Percentiles rank a stretch among this genome's conserved stretches.
phyloP scores from a whole-genome alignment of 345 rosid species.

The Melaleuca quinquenervia region DNA sequence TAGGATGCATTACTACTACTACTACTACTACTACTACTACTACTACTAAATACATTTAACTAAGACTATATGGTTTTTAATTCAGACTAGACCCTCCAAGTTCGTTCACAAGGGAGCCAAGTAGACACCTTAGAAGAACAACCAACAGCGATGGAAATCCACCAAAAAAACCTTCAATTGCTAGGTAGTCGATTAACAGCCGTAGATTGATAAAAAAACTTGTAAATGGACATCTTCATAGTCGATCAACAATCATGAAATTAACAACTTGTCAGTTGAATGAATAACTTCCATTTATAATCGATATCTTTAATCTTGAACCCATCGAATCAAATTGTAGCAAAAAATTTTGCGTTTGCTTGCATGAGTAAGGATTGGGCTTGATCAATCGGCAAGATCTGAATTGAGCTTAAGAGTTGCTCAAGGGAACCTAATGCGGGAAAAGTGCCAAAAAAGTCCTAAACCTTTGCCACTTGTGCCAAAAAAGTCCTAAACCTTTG shows the following conservation, averaged over 20 bases:
- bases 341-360: not conserved
- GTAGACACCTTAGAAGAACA: not conserved
- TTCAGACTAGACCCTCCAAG: not conserved
- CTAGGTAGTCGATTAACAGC: not conserved
- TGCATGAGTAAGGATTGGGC: not conserved
- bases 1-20: not conserved
- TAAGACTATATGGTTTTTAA: not conserved
- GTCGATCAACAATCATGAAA: too few species aligned
- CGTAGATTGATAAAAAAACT: too few species aligned
- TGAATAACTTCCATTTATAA: too few species aligned
- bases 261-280: too few species aligned
- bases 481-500: too few species aligned
- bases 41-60: not conserved
- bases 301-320: not conserved
- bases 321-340: not conserved
- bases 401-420: not conserved
- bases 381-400: too few species aligned
- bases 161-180: not conserved
- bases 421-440: not conserved
- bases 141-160: too few species aligned
- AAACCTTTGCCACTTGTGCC: too few species aligned
- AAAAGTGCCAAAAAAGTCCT: too few species aligned
- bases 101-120: not conserved
- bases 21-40: too few species aligned
- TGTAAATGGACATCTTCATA: too few species aligned